phyloP scores from a whole-genome alignment of 768 basidiomycete genomes.

The Leccinum longicurvipes region DNA sequence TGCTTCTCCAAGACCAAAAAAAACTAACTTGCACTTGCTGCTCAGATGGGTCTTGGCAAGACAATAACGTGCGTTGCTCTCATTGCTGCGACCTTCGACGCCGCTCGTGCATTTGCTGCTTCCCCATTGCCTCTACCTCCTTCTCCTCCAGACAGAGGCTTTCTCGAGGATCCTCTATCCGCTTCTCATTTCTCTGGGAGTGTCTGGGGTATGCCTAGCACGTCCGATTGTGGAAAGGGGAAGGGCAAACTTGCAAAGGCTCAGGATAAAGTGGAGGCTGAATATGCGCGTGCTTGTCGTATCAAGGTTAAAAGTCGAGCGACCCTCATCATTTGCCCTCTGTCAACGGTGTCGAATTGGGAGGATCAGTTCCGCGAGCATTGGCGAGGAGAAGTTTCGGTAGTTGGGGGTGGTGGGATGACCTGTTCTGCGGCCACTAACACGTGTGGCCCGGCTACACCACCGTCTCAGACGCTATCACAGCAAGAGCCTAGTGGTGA shows the following conservation, averaged over 20 bases:
- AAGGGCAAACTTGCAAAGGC: slow-evolving; percentile 64
- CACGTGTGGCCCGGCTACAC: slow-evolving; percentile 35
- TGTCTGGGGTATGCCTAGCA: slow-evolving; percentile 83
- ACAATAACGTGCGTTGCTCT: slow-evolving; percentile 95
- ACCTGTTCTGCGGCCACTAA: slow-evolving; percentile 30
- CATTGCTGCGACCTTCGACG: slow-evolving; percentile 77
- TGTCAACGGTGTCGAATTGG: slow-evolving; percentile 98
- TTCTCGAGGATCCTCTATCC: slow-evolving; percentile 34
- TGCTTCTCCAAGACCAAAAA: slow-evolving; percentile 4
- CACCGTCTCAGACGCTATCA: slow-evolving; percentile 33
- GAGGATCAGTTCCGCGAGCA: slow-evolving; percentile 98
- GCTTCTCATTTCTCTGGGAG: slow-evolving; percentile 67
- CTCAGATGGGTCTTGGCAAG: slow-evolving; percentile 96
- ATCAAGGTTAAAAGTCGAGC: slow-evolving; percentile 84
- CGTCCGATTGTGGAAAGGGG: slow-evolving; percentile 43
- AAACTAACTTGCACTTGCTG: slow-evolving; percentile 10
- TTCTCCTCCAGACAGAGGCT: slow-evolving; percentile 37
- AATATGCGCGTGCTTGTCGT: slow-evolving; percentile 64
- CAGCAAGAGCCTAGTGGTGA: slow-evolving; percentile 27
- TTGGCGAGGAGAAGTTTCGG: slow-evolving; percentile 84
- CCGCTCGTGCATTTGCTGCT: slow-evolving; percentile 64
- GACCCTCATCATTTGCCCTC: slow-evolving; percentile 93
- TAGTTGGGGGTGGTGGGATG: slow-evolving; percentile 73
- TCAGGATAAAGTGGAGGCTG: slow-evolving; percentile 70
- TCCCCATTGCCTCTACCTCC: slow-evolving; percentile 48